Evolutionary conservation across 331 rosid genomes (phyloP), one percentile per base, ranked within the genome.

Genomic region (Acacia concinna): DNA sequence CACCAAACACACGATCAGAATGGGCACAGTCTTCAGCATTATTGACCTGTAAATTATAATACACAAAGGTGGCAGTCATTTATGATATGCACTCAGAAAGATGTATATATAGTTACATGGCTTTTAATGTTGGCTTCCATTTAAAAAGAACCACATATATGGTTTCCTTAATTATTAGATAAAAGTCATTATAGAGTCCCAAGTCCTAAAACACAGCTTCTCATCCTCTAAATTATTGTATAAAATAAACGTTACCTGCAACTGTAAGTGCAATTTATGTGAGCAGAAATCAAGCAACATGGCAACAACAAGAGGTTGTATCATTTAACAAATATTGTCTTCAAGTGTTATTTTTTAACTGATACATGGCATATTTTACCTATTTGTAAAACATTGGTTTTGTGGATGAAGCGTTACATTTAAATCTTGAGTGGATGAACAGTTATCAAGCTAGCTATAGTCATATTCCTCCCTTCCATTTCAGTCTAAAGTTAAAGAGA

Each of bases 1-100:
- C 71, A 71, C 12, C 6, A 92, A 88, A 10, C 86, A 79, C 62
- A 80, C 78, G 78, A 84, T 83, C 31, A 92, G 74, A 76, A 90
- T 66, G 2, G 94, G 97, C 43, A 90, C 1, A 17, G 91, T 92
- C 79, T 79, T 71, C 3, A 91, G 51, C 84, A 64, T 64, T 64
- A 64, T 32, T 64, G 90, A 66, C 90, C 93, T 90, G 87, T 81
- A 75, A 30, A 9, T 56, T 37, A 35, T 1, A 11, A 21, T 4
- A 44, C n/a, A 20, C 11, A 7, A 8, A 6, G 23, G 60, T 21
- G 60, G 27, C 2, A 13, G 51, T 44, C 51, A 47, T 47, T 17
- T 47, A 47, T 4, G 20, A 15, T 17, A 47, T 47, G 54, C n/a
- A 15, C 18, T 15, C 52, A 46, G n/a, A n/a, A 4, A 46, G n/a